Conservation (phyloP, 2,329 filamentous ascomycete species). For the Colletotrichum tropicicola region DNA sequence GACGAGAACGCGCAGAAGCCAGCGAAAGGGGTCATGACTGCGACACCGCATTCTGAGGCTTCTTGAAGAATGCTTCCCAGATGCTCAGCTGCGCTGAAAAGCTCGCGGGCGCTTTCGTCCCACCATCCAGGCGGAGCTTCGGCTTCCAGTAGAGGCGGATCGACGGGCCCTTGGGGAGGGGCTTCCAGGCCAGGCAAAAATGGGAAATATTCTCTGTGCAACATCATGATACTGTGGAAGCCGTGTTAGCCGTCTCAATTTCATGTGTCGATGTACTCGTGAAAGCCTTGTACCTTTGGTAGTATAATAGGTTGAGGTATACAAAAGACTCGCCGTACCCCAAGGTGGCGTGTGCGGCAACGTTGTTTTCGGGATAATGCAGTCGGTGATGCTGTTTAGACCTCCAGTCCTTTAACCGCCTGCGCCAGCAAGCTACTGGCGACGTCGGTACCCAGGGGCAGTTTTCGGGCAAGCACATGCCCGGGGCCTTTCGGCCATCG, state of each 20-base stretch:
- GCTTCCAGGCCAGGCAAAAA: constrained; percentile 48
- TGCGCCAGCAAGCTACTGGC: constrained; percentile 41
- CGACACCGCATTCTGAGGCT: constrained; percentile 44
- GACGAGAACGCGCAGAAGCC: constrained; percentile 57
- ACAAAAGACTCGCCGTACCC: constrained; percentile 51
- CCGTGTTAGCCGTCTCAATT: neutral
- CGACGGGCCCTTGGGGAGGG: constrained; percentile 47
- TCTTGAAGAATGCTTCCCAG: constrained; percentile 47
- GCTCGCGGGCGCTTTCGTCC: constrained; percentile 45
- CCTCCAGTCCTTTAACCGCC: constrained; percentile 45
- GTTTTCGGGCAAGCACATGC: constrained; percentile 47
- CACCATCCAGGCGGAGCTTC: constrained; percentile 49
- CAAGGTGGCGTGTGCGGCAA: constrained; percentile 48
- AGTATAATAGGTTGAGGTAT: constrained; percentile 54
- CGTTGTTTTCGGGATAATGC: constrained; percentile 45
- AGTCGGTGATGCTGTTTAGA: constrained; percentile 43
- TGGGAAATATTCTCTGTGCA: constrained; percentile 53
- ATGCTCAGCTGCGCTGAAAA: constrained; percentile 47
- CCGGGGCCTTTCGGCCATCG: constrained; percentile 49
- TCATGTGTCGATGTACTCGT: neutral
- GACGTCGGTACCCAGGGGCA: constrained; percentile 49
- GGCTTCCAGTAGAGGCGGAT: constrained; percentile 48
- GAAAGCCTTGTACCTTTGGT: constrained; percentile 43
- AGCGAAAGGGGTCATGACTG: constrained; percentile 50
- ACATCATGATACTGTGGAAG: constrained; percentile 46